Conservation (phyloP, 31 red algal genomes). For the Endocladia muricata region DNA sequence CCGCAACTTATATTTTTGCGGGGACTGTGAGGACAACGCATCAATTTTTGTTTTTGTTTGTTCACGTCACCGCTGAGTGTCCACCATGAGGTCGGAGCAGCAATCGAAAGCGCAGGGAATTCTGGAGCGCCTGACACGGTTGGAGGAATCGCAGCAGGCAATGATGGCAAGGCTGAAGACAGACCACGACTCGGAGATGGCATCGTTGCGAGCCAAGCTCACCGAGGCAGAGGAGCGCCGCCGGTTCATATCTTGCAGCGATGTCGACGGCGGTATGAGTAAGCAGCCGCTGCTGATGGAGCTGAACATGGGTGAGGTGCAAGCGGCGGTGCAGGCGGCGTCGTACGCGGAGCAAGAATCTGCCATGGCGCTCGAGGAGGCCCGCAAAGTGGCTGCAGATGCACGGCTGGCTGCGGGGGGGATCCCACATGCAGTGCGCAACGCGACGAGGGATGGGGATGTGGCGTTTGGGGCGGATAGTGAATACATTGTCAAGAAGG, state of each 20-base stretch:
- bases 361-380: slow-evolving; percentile 38
- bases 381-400: slow-evolving; percentile 43
- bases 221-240: slow-evolving; percentile 23
- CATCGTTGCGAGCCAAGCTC: slow-evolving; percentile 24
- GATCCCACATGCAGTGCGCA: slow-evolving; percentile 40
- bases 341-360: slow-evolving; percentile 58
- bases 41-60: too few species aligned
- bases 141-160: slow-evolving; percentile 44
- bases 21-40: too few species aligned
- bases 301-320: slow-evolving; percentile 67
- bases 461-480: slow-evolving; percentile 42
- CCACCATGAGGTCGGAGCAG: slow-evolving; percentile 11
- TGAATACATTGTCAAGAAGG: slow-evolving; percentile 74
- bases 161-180: slow-evolving; percentile 36
- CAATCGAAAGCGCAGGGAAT: slow-evolving; percentile 29
- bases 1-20: too few species aligned
- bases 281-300: slow-evolving; percentile 50
- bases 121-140: slow-evolving; percentile 39
- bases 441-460: slow-evolving; percentile 38
- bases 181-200: slow-evolving; percentile 42
- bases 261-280: neutral
- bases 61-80: too few species aligned
- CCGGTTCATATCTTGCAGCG: neutral
- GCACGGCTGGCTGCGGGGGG: slow-evolving; percentile 48
- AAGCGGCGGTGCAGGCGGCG: slow-evolving; percentile 68